Evolutionary conservation across 495 filamentous ascomycete genomes (phyloP).

Genomic region (Talaromyces stipitatus): DNA sequence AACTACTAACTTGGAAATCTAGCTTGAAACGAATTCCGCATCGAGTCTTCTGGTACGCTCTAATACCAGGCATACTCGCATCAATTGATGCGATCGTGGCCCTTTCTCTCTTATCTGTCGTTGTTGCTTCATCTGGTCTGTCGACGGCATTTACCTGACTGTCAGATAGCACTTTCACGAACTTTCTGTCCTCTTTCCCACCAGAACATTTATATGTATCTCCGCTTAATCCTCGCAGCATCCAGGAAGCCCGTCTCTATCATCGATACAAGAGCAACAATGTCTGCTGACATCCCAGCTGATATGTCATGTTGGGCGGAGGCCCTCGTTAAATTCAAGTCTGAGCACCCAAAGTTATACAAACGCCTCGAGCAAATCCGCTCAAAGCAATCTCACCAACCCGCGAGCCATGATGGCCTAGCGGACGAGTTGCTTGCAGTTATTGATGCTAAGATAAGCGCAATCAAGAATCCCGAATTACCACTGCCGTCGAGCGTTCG

Average conservation of each 20-base stretch:
- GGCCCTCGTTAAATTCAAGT: neutral
- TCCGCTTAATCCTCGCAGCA: too few species aligned
- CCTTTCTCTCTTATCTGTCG: too few species aligned
- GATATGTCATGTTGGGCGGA: neutral
- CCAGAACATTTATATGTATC: too few species aligned
- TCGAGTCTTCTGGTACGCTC: too few species aligned
- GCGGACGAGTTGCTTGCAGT: neutral
- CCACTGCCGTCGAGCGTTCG: neutral
- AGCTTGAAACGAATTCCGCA: too few species aligned
- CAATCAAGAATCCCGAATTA: neutral
- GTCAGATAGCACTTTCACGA: neutral
- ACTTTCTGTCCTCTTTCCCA: neutral
- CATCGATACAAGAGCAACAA: neutral
- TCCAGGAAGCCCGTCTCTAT: too few species aligned
- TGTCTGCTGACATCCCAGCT: neutral
- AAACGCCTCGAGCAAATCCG: neutral
- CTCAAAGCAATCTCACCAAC: neutral
- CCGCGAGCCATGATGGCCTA: neutral
- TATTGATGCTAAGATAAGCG: neutral
- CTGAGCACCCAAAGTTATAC: neutral
- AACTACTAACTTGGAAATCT: too few species aligned
- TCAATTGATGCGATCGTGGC: too few species aligned
- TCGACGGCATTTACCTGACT: too few species aligned
- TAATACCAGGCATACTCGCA: too few species aligned
- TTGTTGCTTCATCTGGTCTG: too few species aligned